A percentile compares a stretch with the other conserved stretches of the same genome.
Evolutionary conservation across 2,329 filamentous ascomycete species (phyloP).

Genomic region (Chaetomium sp.): DNA sequence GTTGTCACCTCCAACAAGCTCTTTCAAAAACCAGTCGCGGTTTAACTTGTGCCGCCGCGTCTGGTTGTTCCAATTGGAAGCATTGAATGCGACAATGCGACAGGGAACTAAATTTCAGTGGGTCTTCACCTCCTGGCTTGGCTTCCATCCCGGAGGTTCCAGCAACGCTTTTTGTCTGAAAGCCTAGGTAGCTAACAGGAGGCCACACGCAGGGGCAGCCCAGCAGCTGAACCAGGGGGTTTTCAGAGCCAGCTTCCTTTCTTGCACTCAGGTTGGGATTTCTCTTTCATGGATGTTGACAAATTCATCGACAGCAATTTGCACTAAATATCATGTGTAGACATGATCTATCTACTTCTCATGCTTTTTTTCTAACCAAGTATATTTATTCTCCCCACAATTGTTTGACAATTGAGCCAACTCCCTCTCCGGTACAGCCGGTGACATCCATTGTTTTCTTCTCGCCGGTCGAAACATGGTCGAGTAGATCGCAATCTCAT

Average conservation of each 20-base stretch:
- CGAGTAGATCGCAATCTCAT: constrained; percentile 20
- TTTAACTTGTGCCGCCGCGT: not conserved
- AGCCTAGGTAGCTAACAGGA: too few species aligned
- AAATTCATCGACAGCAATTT: not conserved
- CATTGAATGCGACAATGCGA: not conserved
- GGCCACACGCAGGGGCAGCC: not conserved
- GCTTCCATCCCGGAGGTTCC: not conserved
- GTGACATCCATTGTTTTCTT: not conserved
- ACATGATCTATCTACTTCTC: not conserved
- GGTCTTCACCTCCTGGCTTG: not conserved
- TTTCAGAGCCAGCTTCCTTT: not conserved
- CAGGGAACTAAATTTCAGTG: constrained; percentile 15
- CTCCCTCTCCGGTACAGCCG: not conserved
- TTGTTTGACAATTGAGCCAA: not conserved
- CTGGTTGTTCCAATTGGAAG: not conserved
- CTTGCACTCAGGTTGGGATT: not conserved
- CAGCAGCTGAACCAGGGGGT: not conserved
- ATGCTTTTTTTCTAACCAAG: not conserved
- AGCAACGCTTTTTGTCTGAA: not conserved
- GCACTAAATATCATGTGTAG: not conserved
- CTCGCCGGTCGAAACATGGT: not conserved
- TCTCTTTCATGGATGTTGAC: not conserved
- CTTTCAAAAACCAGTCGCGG: not conserved
- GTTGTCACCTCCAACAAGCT: not conserved
- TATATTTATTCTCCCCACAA: not conserved